Base-by-base conservation (phyloP, 306 rosid genomes). In the Cyamopsis tetragonoloba region DNA sequence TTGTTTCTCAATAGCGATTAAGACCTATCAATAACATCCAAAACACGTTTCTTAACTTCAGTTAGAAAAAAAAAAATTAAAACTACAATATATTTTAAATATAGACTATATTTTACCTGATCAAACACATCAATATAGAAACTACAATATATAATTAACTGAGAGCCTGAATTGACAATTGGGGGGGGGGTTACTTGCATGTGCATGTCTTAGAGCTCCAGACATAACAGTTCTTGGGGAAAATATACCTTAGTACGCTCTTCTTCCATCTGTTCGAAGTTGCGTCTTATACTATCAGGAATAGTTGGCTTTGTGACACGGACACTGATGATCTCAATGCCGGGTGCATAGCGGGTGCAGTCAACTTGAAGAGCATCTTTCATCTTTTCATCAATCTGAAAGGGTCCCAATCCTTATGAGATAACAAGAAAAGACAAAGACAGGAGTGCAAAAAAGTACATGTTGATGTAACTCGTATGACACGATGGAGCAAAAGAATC, bases 351-450 rank as follows among this genome's bases (percentile, higher is more conserved):
- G 26, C 77, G 88, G 5, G 95, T 93, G 77, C 97, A 90, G 62
- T 86, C 97, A 81, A 50, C 93, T 81, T 93, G 99, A 73, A 90
- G 96, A 35, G 97, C 91, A 32, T 90, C 97, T 84, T 89, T 89
- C 98, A 93, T 93, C 79, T 72, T 85, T 74, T 93, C 98, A 65
- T 86, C 99, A 77, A 93, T 93, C 99, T 93, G 82, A 78, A 75
- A 78, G 50, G 35, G 39, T 42, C 55, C 35, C 68, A 41, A 14
- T 44, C 14, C 1, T 37, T 50, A 41, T 35, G 31, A 28, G 5
- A 14, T 27, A 15, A 58, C 51, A 50, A 49, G 48, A 48, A 43
- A 57, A 13, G 23, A 56, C 26, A 75, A 66, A 51, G 20, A 24
- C 39, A 13, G 20, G 4, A 66, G 56, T 62, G 30, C 3, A 68